Evolutionary conservation across 495 filamentous ascomycete species (phyloP), one percentile per base, ranked within the genome.

Genomic region (Immersiella caudata): DNA sequence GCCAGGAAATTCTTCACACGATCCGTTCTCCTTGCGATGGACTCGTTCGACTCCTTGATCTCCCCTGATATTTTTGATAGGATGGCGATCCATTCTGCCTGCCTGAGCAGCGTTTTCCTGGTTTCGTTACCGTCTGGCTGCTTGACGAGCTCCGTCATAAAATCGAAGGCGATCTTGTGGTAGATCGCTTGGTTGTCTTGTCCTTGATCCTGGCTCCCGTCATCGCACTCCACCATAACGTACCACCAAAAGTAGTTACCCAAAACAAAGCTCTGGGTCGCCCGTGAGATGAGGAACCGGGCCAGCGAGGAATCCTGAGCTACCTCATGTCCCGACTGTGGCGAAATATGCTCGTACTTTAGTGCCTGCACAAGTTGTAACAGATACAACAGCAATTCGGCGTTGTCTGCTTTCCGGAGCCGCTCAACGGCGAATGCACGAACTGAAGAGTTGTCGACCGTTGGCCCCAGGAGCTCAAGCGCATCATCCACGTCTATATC

Each of bases 241-340:
- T 98, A 99, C 95, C 95, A 99, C 77, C 96, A 93, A 56, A 99
- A 86, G 75, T 93, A 97, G 74, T 95, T 99, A 6, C 94, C 95
- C 0, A 99, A 86, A 63, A 91, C 90, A 70, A 96, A 89, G 71
- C 94, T 97, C 62, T 89, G 86, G 16, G 90, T 88, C 9, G 96
- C 94, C 36, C 96, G 85, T 0, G 87, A 85, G 60, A 99, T 94
- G 12, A 99, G 84, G 76, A 99, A 98, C 50, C 87, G 86, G 20
- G 93, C 96, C 8, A 99, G 82, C 0, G 94, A 97, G 3, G 93
- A 97, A 68, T 97, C 93, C 65, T 88, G 88, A 1, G 88, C 84
- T 8, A 87, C 85, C 57, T 88, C 87, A 50, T 91, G 86, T 12
- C 79, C 82, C 21, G 86, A 82, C 35, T 73, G 85, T 71, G 63